Evolutionary conservation across 805 yeast species (phyloP).

Genomic region (Barnettozyma siamensis): DNA sequence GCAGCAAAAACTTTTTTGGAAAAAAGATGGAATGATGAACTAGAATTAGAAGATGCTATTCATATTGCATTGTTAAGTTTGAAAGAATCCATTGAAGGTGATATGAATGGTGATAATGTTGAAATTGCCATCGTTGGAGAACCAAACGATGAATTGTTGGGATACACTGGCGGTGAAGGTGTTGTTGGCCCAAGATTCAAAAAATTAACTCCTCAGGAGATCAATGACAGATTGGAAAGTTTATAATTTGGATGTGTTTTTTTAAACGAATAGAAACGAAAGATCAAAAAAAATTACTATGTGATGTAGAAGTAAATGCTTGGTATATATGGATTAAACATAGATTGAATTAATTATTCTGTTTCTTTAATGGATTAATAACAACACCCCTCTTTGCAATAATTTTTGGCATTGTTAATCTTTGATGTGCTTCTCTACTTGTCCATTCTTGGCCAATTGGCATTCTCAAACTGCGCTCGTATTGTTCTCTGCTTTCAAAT

Average conservation of each 20-base stretch:
- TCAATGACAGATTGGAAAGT: slow-evolving; percentile 92
- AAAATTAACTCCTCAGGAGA: slow-evolving; percentile 81
- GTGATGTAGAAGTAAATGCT: no score
- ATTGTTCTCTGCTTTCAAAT: slow-evolving; percentile 87
- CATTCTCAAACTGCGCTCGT: slow-evolving; percentile 88
- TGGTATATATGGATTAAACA: no score
- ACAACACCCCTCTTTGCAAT: slow-evolving; percentile 82
- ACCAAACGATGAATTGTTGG: slow-evolving; percentile 74
- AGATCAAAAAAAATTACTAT: no score
- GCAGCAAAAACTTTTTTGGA: slow-evolving; percentile 98
- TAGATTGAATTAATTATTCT: slow-evolving; percentile 23
- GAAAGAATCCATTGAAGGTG: slow-evolving; percentile 97
- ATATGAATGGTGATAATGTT: slow-evolving; percentile 92
- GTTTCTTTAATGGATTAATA: slow-evolving; percentile 86
- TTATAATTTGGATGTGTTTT: slow-evolving; percentile 37
- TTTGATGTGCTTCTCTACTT: slow-evolving; percentile 79
- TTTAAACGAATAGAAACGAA: neutral
- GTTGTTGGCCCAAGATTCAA: slow-evolving; percentile 88
- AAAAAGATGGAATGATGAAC: slow-evolving; percentile 96
- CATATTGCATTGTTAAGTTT: slow-evolving; percentile 91
- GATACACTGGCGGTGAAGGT: slow-evolving; percentile 74
- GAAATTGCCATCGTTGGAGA: slow-evolving; percentile 86
- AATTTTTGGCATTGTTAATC: slow-evolving; percentile 82
- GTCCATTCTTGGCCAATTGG: slow-evolving; percentile 99
- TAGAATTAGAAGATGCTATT: slow-evolving; percentile 96